Evolutionary conservation across 176 grass and related monocot genomes (phyloP).

Genomic region (Carex parvula): DNA sequence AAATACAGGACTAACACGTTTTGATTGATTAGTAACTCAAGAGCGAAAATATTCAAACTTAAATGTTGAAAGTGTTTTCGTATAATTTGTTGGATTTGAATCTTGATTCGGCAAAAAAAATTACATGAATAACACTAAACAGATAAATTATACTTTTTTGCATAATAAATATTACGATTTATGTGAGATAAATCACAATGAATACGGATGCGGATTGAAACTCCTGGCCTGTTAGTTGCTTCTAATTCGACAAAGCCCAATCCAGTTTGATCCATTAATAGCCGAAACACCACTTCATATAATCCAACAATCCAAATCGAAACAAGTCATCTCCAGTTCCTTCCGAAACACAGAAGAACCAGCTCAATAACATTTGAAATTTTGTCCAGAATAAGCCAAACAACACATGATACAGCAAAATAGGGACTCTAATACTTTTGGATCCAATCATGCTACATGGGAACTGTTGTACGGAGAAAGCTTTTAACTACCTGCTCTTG

Average conservation of each 20-base stretch:
- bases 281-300: neutral
- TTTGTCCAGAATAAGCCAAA: conserved; percentile 12
- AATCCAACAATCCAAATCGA: neutral
- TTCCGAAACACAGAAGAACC: neutral
- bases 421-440: neutral
- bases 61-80: neutral
- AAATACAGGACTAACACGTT: too few species aligned
- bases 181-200: neutral
- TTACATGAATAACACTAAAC: neutral
- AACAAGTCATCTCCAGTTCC: neutral
- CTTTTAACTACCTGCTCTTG: neutral
- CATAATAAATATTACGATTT: neutral
- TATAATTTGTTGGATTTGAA: neutral
- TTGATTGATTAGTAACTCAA: too few species aligned
- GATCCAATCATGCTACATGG: neutral
- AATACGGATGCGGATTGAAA: neutral
- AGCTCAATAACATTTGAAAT: neutral
- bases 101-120: neutral
- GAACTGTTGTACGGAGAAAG: neutral
- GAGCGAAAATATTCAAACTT: neutral
- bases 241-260: neutral
- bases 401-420: neutral
- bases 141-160: neutral
- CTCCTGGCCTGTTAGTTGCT: neutral
- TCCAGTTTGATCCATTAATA: neutral